A percentile compares a stretch with the other conserved stretches of the same genome.
phyloP scores from a whole-genome alignment of 1,139 yeast species.

The Blastobotrys petasosporus region DNA sequence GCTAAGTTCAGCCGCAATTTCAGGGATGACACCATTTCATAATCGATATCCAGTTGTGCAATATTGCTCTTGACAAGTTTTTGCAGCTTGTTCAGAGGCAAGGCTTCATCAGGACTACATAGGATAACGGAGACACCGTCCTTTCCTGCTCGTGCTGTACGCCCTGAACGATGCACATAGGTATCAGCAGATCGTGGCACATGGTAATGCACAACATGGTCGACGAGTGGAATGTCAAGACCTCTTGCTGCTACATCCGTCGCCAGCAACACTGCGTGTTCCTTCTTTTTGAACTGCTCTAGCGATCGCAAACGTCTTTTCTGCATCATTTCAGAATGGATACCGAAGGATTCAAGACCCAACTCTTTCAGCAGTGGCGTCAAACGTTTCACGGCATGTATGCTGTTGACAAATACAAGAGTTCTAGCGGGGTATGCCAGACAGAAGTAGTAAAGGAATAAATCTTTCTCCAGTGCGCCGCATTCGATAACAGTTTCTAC shows the following conservation, averaged over 20 bases:
- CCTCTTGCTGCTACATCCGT: slow-evolving; percentile 99
- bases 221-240: slow-evolving; percentile 82
- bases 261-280: slow-evolving; percentile 68
- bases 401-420: slow-evolving; percentile 86
- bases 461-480: slow-evolving; percentile 83
- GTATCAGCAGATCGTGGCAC: slow-evolving; percentile 92
- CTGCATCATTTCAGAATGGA: slow-evolving; percentile 94
- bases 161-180: slow-evolving; percentile 92
- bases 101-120: slow-evolving; percentile 87
- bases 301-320: slow-evolving; percentile 82
- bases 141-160: slow-evolving; percentile 94
- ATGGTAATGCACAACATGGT: slow-evolving; percentile 95
- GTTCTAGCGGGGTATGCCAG: slow-evolving; percentile 86
- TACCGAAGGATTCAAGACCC: slow-evolving; percentile 65
- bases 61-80: slow-evolving; percentile 46
- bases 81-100: slow-evolving; percentile 73
- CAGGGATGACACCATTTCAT: slow-evolving; percentile 63
- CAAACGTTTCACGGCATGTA: slow-evolving; percentile 84
- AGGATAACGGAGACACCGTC: slow-evolving; percentile 92
- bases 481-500: slow-evolving; percentile 89
- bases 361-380: slow-evolving; percentile 69
- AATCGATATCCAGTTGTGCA: slow-evolving; percentile 69
- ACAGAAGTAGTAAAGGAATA: slow-evolving; percentile 81
- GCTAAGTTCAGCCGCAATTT: slow-evolving; percentile 66
- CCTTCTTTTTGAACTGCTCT: slow-evolving; percentile 50